These are phyloP conservation scores for Penicillium sp. DNA, from an alignment of 2,329 filamentous ascomycete genomes.

Conservation along the genomic window DNA sequence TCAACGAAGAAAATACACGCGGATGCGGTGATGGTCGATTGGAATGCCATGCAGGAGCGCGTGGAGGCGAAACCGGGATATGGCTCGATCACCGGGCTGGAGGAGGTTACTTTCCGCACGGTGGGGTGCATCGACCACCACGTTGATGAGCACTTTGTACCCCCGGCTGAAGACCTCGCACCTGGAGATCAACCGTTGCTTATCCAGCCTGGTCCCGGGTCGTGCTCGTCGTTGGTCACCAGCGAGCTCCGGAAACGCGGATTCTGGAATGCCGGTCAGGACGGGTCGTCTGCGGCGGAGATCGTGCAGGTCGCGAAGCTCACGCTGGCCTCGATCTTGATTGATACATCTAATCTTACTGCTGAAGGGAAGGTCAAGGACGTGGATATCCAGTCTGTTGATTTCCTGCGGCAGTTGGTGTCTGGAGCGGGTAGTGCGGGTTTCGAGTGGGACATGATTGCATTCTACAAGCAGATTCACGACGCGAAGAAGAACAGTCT, in stretches of 20 bases:
- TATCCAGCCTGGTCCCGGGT: conserved; percentile 57
- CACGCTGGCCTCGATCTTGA: conserved; percentile 45
- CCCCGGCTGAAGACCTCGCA: conserved; percentile 36
- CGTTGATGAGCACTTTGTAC: conserved; percentile 58
- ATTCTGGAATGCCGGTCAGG: conserved; percentile 33
- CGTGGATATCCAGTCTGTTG: conserved; percentile 51
- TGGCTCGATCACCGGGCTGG: conserved; percentile 52
- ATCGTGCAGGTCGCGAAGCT: conserved; percentile 40
- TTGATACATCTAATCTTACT: conserved; percentile 49
- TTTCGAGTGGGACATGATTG: conserved; percentile 47
- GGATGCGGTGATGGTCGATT: conserved; percentile 46
- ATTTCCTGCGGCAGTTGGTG: conserved; percentile 56
- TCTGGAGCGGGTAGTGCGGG: conserved; percentile 16
- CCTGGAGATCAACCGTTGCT: conserved; percentile 49
- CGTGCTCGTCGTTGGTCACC: conserved; percentile 60
- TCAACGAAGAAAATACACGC: conserved; percentile 11
- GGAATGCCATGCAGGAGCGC: conserved; percentile 47
- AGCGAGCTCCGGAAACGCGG: conserved; percentile 51
- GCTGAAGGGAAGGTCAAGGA: conserved; percentile 48
- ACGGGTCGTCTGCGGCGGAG: conserved; percentile 37
- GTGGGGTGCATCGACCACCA: conserved; percentile 64
- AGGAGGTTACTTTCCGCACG: conserved; percentile 45
- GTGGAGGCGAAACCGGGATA: conserved; percentile 48
- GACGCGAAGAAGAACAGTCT: conserved; percentile 58
- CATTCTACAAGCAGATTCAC: conserved; percentile 55